Evolutionary conservation across 129 eudicot species (phyloP), one percentile per base, ranked within the genome.

Genomic region (Flaveria sonorensis): DNA sequence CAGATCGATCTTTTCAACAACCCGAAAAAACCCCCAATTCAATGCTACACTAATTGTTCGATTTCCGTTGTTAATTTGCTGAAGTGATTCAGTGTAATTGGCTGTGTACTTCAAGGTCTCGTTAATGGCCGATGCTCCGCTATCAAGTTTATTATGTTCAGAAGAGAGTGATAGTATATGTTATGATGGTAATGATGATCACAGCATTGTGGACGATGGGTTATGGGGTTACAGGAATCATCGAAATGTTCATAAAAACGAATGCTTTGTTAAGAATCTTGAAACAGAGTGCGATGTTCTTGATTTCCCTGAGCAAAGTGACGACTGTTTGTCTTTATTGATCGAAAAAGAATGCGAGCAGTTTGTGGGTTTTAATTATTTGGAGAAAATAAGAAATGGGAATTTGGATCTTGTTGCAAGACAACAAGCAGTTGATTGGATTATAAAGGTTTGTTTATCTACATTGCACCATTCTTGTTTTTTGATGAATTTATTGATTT

Each of bases 371-470:
- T 47, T 63, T 79, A 88, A 85, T 88, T 91, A 88, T 77, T 74
- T 81, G 81, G 55, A 77, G 39, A 86, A 87, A 71, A 79, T 91
- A 73, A 88, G 79, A 51, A 78, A 76, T 83, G 93, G 93, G 82
- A 88, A 32, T 6, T 74, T 88, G 89, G 91, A 88, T 67, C 70
- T 86, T 69, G 82, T 56, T 60, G 83, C 88, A 70, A 88, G 97
- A 72, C 75, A 76, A 50, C 85, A 91, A 55, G 93, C 88, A 62
- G 77, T 88, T 86, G 81, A 85, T 71, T 91, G 97, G 97, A 88
- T 91, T 79, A 62, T n/a, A 75, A 91, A 88, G 97, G 97, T 91
- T 57, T 26, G 89, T 84, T 66, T 59, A 71, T 68, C 30, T 21
- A 3, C 60, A 16, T 53, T 45, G 59, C 3, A 60, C 11, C 16